Base-by-base conservation (phyloP, 371 early-diverging fungal species). In the Cokeromyces recurvatus region DNA sequence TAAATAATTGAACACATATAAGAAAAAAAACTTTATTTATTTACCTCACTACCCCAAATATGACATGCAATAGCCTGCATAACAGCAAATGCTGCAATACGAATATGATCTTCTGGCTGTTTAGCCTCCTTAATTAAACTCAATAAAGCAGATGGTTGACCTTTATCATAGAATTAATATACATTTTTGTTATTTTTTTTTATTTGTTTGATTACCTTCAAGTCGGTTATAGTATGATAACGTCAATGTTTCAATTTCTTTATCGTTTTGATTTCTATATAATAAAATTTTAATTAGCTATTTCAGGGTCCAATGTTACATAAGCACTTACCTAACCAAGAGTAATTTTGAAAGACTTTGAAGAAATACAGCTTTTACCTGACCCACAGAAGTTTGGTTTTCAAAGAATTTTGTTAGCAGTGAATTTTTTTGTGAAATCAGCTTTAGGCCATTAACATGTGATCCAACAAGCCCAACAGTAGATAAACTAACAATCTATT, bases 271-370 rank as follows among this genome's bases (percentile, higher is more conserved):
- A 15, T 48, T 48, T 47, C 14, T 32, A 48, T 29, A 45, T 27
- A 27, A 7, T 27, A 27, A 11, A 7, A 7, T n/a, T n/a, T n/a
- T n/a, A n/a, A n/a, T n/a, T n/a, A n/a, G n/a, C n/a, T n/a, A n/a
- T n/a, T n/a, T 36, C 38, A 43, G n/a, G n/a, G n/a, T n/a, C n/a
- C n/a, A n/a, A n/a, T n/a, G n/a, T n/a, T n/a, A n/a, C n/a, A n/a
- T n/a, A n/a, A n/a, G n/a, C n/a, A n/a, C 42, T 48, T 64, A 75
- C 75, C 55, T 64, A n/a, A 64, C 66, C 32, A 57, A 56, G 15
- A 77, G 25, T 35, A 71, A 36, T 40, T 71, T 68, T 12, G 78
- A 69, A 16, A 77, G 38, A 21, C 59, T 64, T 50, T 64, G 68
- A 20, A 77, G 46, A 34, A 47, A 60, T 10, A 54, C 65, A 2